Percentiles rank a stretch among this genome's conserved stretches.
phyloP scores from a whole-genome alignment of 768 basidiomycete genomes.

The Neoboletus brunneissimus region DNA sequence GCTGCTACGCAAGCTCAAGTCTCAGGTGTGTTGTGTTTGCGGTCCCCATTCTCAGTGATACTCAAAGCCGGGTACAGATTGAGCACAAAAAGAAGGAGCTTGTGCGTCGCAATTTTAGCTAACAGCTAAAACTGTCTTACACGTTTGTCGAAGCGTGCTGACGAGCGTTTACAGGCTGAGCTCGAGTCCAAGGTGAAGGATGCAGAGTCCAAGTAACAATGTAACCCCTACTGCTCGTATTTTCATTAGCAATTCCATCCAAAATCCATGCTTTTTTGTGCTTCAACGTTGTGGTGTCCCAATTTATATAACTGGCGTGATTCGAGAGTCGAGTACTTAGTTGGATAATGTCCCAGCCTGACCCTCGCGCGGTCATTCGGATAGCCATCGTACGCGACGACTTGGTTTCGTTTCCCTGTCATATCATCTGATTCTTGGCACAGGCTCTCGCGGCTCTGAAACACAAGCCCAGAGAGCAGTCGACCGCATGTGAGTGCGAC shows the following conservation, averaged over 20 bases:
- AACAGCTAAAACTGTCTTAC: constrained; percentile 14
- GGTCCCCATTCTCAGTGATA: background rate
- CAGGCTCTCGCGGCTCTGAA: constrained; percentile 26
- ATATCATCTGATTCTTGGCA: background rate
- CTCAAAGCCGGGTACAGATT: constrained; percentile 18
- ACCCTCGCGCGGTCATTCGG: constrained; percentile 16
- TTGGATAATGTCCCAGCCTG: constrained; percentile 13
- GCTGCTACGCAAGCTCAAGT: constrained; percentile 57
- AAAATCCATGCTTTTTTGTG: background rate
- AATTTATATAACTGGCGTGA: background rate
- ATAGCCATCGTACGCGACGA: constrained; percentile 26
- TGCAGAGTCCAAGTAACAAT: constrained; percentile 21
- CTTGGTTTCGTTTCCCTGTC: too few species aligned
- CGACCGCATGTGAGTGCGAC: constrained; percentile 17
- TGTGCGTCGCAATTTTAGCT: constrained; percentile 24
- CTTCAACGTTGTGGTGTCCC: background rate
- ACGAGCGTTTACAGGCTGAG: constrained; percentile 23
- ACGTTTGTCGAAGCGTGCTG: constrained; percentile 9
- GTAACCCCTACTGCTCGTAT: background rate
- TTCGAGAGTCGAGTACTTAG: too few species aligned
- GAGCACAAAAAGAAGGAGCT: constrained; percentile 32
- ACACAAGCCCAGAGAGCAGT: constrained; percentile 25
- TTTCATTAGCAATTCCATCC: constrained; percentile 2
- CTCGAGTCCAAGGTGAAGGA: constrained; percentile 30
- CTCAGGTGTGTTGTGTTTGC: constrained; percentile 40